Conservation (phyloP, 2,329 filamentous ascomycete species). For the Cladophialophora bantiana region DNA sequence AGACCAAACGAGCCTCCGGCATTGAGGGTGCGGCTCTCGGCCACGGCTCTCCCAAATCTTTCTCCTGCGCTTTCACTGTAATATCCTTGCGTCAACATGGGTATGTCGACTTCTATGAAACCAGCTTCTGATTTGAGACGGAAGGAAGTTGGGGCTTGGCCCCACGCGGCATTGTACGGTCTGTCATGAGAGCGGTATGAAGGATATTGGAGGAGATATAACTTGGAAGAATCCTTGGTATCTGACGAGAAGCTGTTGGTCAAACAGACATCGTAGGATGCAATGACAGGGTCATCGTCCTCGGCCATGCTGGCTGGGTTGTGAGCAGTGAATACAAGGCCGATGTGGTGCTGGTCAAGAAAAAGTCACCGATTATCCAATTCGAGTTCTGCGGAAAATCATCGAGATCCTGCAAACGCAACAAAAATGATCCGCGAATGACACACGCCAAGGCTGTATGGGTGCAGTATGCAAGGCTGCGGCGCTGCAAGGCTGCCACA, state of each 20-base stretch:
- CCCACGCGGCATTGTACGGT: slow-evolving; percentile 64
- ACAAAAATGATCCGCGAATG: neutral
- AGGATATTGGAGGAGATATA: slow-evolving; percentile 86
- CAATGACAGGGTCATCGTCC: slow-evolving; percentile 70
- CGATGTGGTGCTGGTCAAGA: neutral
- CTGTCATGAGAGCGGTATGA: slow-evolving; percentile 71
- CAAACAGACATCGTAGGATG: slow-evolving; percentile 87
- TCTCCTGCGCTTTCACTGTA: slow-evolving; percentile 87
- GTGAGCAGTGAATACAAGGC: neutral
- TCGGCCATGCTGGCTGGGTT: slow-evolving; percentile 26
- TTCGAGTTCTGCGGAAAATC: neutral
- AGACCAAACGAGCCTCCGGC: slow-evolving; percentile 73
- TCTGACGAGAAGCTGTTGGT: slow-evolving; percentile 54
- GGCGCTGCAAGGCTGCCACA: neutral
- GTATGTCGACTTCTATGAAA: slow-evolving; percentile 91
- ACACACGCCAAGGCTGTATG: neutral
- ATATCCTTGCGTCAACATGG: slow-evolving; percentile 72
- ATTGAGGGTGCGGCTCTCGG: slow-evolving; percentile 59
- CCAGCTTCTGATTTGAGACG: slow-evolving; percentile 83
- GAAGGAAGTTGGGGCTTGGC: slow-evolving; percentile 71
- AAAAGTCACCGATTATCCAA: neutral
- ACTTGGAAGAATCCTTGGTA: slow-evolving; percentile 39
- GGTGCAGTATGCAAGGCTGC: neutral
- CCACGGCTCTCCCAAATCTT: slow-evolving; percentile 79
- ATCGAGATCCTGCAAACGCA: neutral